These are phyloP conservation scores for Paramecium sonneborni DNA, from an alignment of 73 alveolate genomes.

Conservation along the genomic window DNA sequence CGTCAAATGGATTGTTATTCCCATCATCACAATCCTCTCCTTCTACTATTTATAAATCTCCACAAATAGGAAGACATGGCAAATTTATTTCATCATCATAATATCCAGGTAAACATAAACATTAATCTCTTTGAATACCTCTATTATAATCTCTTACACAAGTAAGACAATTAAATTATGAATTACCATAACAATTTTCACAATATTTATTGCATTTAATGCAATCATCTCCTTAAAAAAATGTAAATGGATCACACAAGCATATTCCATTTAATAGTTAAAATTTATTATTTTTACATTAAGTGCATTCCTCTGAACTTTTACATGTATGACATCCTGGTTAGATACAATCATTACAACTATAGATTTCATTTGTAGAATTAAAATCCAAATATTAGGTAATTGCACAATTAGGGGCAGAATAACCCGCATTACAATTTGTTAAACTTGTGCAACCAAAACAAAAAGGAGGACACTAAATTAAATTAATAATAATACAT, in stretches of 20 bases:
- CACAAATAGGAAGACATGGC: not conserved
- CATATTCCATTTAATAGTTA: not conserved
- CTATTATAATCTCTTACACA: not conserved
- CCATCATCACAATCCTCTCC: slow-evolving; percentile 8
- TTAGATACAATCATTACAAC: not conserved
- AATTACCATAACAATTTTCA: not conserved
- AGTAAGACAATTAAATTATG: not conserved
- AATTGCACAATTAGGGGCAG: not conserved
- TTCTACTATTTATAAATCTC: not conserved
- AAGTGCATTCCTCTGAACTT: not conserved
- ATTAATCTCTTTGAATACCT: not conserved
- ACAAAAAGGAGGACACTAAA: not conserved
- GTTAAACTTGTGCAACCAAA: not conserved
- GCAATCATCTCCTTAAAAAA: not conserved
- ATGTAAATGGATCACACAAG: not conserved
- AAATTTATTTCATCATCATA: not conserved
- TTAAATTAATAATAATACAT: not conserved
- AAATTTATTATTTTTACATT: not conserved
- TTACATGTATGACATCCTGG: not conserved
- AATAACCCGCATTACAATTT: not conserved
- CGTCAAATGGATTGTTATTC: not conserved
- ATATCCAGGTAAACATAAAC: not conserved
- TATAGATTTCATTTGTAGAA: not conserved
- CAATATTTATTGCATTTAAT: not conserved
- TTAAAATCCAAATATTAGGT: not conserved